These are phyloP conservation scores for Leccinellum albellum DNA, from an alignment of 768 basidiomycete genomes.

Conservation along the genomic window DNA sequence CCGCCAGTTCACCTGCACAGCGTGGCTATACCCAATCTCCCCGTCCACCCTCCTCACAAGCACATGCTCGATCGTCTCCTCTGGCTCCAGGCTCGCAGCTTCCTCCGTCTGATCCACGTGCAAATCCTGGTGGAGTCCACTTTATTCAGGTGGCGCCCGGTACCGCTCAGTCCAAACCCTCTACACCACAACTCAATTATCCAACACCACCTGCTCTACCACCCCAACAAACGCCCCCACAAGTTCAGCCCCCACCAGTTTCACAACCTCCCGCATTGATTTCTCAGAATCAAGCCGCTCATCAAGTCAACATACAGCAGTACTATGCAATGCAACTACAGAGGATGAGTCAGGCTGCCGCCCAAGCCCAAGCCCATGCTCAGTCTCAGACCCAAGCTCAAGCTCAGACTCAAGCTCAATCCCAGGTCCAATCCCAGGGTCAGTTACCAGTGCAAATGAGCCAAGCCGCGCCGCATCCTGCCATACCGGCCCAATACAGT, in stretches of 20 bases:
- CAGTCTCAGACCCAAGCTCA: slow-evolving; percentile 3
- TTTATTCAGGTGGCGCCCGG: slow-evolving; percentile 26
- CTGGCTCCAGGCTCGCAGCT: slow-evolving; percentile 28
- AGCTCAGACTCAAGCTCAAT: slow-evolving; percentile 19
- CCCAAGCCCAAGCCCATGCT: slow-evolving; percentile 18
- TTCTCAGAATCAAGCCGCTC: slow-evolving; percentile 19
- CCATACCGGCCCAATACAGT: slow-evolving; percentile 31
- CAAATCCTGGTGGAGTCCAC: slow-evolving; percentile 19
- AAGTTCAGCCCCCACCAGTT: slow-evolving; percentile 22
- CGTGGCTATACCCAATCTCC: slow-evolving; percentile 35
- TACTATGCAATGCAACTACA: slow-evolving; percentile 18
- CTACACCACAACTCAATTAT: slow-evolving; percentile 29
- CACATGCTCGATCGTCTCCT: slow-evolving; percentile 30
- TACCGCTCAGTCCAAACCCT: slow-evolving; percentile 24
- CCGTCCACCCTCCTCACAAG: slow-evolving; percentile 32
- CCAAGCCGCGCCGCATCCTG: slow-evolving; percentile 25
- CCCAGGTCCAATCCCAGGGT: slow-evolving; percentile 21
- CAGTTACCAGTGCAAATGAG: slow-evolving; percentile 23
- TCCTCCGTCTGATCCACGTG: slow-evolving; percentile 23
- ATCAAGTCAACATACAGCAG: slow-evolving; percentile 1
- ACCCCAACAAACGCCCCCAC: slow-evolving; percentile 23
- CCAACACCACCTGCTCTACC: slow-evolving; percentile 16
- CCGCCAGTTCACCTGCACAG: slow-evolving; percentile 28
- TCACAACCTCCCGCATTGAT: slow-evolving; percentile 21
- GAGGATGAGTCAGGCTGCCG: slow-evolving; percentile 12